These are phyloP conservation scores for Solanum bulbocastanum DNA, from an alignment of 257 asterid species.

Conservation along the genomic window DNA sequence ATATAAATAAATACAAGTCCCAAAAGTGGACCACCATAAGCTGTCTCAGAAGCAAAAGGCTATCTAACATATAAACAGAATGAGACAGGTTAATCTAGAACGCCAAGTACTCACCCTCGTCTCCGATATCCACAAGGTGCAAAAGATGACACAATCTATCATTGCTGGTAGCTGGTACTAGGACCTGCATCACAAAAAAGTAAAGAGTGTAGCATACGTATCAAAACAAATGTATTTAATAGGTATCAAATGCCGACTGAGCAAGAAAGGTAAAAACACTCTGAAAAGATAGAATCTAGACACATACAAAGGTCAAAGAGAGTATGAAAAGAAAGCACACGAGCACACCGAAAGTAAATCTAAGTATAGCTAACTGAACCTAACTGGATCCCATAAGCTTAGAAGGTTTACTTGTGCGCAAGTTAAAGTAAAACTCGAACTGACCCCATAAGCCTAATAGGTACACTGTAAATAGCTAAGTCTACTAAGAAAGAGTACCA, in stretches of 20 bases:
- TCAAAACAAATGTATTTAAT: background rate
- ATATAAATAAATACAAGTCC: background rate
- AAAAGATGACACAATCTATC: background rate
- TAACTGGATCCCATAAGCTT: background rate
- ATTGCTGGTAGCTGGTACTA: background rate
- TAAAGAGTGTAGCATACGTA: background rate
- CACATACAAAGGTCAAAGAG: background rate
- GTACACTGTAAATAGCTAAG: background rate
- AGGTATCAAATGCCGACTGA: background rate
- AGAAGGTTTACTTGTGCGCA: background rate
- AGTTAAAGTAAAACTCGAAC: background rate
- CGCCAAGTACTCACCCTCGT: background rate
- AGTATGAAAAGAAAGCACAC: no score
- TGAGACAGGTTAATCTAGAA: background rate
- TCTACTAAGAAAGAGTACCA: background rate
- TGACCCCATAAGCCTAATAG: background rate
- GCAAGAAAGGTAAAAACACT: background rate
- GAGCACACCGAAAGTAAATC: background rate
- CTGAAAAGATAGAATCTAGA: no score
- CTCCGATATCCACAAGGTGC: background rate
- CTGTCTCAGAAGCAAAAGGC: background rate
- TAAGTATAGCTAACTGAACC: background rate
- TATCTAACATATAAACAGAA: no score
- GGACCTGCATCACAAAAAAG: background rate
- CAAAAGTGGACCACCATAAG: background rate